Base-by-base conservation (phyloP, 805 yeast genomes). In the Sugiyamaella qingdaonensis region DNA sequence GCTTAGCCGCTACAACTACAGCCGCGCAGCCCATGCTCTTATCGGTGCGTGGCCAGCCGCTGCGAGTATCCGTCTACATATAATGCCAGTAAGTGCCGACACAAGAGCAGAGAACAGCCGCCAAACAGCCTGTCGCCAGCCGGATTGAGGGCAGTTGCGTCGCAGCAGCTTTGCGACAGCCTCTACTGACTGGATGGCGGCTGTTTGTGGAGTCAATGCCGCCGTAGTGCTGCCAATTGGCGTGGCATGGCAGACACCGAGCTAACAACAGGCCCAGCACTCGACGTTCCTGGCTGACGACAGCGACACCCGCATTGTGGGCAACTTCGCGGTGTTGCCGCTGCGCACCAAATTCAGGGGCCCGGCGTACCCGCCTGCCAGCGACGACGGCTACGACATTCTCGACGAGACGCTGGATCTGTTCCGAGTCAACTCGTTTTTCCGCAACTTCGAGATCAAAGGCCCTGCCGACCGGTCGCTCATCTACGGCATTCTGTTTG, bases 401-500 rank as follows among this genome's bases (percentile, higher is more conserved):
- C 79, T 88, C 53, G 99, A 94, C 68, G 99, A 94, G 69, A 78
- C 84, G 27, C 73, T 94, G 51, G 98, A 94, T 70, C 77, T 94
- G 52, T 94, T 94, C 72, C 78, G 99, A 60, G 97, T 97, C 62
- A 94, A 94, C 70, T 87, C 97, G 10, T 92, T 94, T 72, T 94
- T 94, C 80, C 86, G 88, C 68, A 94, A 94, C 76, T 94, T 94
- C 68, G 99, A 94, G 73, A 91, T 94, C 73, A 89, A 89, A 69
- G 96, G 97, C 10, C 87, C 95, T 19, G 86, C 97, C 2, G 99
- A 94, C 68, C 79, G 99, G 60, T 79, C 92, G 10, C 75, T 94
- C 55, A 91, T 95, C 62, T 94, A 94, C 68, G 99, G 99, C 18
- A 94, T 94, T 51, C 74, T 94, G 55, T 94, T 81, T 68, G 82